Evolutionary conservation across 1,284 basidiomycete species (phyloP).

Genomic region (Fomes fomentarius): DNA sequence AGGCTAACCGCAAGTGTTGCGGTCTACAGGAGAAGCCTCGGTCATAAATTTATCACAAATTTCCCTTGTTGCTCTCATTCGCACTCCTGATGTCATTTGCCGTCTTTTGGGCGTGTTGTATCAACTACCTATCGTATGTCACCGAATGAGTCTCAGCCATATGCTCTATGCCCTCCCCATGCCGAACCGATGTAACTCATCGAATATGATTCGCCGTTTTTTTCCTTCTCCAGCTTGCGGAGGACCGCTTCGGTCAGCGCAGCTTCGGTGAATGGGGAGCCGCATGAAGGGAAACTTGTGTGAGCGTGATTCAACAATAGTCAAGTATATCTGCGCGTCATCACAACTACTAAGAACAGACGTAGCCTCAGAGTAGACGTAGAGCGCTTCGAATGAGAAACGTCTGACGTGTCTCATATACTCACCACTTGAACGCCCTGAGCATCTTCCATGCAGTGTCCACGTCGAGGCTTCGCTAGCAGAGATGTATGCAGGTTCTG

Average conservation of each 20-base stretch:
- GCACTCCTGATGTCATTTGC: slow-evolving; percentile 22
- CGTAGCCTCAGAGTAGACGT: no score
- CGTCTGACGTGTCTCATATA: no score
- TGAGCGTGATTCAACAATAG: no score
- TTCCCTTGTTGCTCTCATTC: slow-evolving; percentile 17
- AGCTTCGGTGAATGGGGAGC: background rate
- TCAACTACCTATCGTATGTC: slow-evolving; percentile 42
- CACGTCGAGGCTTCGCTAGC: no score
- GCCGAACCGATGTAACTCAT: background rate
- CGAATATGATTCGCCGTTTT: slow-evolving; percentile 5
- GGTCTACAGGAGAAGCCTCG: slow-evolving; percentile 81
- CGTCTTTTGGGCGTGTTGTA: slow-evolving; percentile 27
- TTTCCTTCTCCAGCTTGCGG: background rate
- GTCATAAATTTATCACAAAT: slow-evolving; percentile 58
- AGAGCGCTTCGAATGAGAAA: no score
- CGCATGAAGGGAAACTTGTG: background rate
- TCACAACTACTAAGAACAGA: no score
- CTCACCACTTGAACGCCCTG: no score
- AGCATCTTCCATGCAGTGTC: no score
- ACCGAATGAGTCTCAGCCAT: slow-evolving; percentile 31
- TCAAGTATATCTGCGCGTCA: no score
- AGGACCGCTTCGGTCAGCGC: background rate
- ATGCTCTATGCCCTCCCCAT: slow-evolving; percentile 24
- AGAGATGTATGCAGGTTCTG: no score
- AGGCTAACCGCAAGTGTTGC: slow-evolving; percentile 9